Conservation (phyloP, 2,329 filamentous ascomycete species). For the Pseudocercospora crystallina region DNA sequence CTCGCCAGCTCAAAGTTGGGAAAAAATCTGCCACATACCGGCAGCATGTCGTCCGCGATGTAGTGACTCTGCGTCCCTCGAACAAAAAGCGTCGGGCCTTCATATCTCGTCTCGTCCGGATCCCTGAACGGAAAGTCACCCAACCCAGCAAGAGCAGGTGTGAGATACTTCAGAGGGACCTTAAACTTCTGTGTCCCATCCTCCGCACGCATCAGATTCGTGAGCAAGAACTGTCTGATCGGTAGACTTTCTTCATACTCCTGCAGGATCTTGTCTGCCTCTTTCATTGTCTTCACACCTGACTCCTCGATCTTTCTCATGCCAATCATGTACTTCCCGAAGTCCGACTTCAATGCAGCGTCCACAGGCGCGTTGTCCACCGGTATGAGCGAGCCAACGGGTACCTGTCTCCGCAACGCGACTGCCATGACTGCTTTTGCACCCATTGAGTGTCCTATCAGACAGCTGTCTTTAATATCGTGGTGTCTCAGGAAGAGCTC, state of each 20-base stretch:
- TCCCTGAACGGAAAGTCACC: conserved; percentile 86
- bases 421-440: conserved; percentile 91
- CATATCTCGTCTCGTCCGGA: conserved; percentile 66
- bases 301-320: conserved; percentile 80
- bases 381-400: conserved; percentile 70
- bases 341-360: conserved; percentile 70
- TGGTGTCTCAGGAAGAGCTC: conserved; percentile 74
- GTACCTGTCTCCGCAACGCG: conserved; percentile 67
- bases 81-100: conserved; percentile 78
- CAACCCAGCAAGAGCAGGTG: conserved; percentile 67
- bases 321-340: conserved; percentile 75
- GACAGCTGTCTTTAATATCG: conserved; percentile 65
- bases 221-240: conserved; percentile 88
- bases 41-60: conserved; percentile 75
- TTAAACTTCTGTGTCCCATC: conserved; percentile 67
- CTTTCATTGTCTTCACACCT: conserved; percentile 65
- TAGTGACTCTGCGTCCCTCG: conserved; percentile 75
- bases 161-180: conserved; percentile 73
- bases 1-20: conserved; percentile 72
- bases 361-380: conserved; percentile 93
- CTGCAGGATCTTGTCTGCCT: conserved; percentile 77
- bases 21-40: conserved; percentile 79
- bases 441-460: conserved; percentile 97
- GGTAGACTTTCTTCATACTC: conserved; percentile 71
- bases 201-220: conserved; percentile 68